Conservation (phyloP, 2,329 filamentous ascomycete genomes). For the Monilinia fructicola region DNA sequence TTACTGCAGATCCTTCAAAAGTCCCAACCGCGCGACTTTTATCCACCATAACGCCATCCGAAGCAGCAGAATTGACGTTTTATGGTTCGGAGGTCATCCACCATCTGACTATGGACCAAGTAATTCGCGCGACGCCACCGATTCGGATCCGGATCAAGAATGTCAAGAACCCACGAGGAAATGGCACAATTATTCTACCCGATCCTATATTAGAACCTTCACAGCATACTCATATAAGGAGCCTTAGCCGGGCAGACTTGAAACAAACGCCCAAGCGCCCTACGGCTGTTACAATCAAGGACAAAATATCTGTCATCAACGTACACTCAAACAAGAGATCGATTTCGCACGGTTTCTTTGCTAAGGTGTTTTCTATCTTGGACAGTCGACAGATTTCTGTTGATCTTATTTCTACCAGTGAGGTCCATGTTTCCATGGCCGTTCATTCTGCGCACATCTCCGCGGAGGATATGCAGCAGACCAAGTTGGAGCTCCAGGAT, state of each 20-base stretch:
- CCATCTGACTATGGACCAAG: conserved; percentile 97
- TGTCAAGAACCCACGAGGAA: conserved; percentile 79
- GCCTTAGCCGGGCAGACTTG: conserved; percentile 46
- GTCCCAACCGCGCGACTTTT: conserved; percentile 92
- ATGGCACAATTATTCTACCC: conserved; percentile 80
- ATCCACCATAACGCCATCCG: conserved; percentile 83
- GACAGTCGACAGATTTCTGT: conserved; percentile 86
- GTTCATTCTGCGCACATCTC: conserved; percentile 75
- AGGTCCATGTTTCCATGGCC: conserved; percentile 97
- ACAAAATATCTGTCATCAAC: conserved; percentile 94
- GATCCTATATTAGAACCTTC: conserved; percentile 59
- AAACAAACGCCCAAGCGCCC: conserved; percentile 68
- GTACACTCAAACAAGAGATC: conserved; percentile 97
- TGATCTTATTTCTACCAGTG: conserved; percentile 92
- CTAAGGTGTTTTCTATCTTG: conserved; percentile 87
- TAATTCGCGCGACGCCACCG: conserved; percentile 73
- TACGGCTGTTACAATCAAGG: conserved; percentile 94
- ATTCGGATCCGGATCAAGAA: conserved; percentile 91
- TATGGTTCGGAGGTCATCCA: conserved; percentile 97
- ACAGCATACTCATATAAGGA: conserved; percentile 52
- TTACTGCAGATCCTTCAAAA: conserved; percentile 78
- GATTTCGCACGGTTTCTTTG: conserved; percentile 93
- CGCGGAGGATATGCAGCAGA: conserved; percentile 62
- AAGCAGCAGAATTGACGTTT: conserved; percentile 93
- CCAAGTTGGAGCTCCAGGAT: conserved; percentile 69